Conservation (phyloP, 2,329 filamentous ascomycete genomes). For the Ophiocordyceps robertsii region DNA sequence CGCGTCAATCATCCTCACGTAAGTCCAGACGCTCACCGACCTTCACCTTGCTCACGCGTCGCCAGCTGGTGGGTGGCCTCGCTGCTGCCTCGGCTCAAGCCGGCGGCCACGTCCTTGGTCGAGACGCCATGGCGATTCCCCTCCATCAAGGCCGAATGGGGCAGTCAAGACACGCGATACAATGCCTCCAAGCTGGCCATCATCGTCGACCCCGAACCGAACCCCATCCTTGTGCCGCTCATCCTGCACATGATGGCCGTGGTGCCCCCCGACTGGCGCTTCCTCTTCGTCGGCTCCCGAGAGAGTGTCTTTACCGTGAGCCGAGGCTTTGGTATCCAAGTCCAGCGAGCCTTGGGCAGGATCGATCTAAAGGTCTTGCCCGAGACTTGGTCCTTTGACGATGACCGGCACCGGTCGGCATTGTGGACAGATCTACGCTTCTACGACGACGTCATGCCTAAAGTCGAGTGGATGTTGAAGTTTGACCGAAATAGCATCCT, state of each 20-base stretch:
- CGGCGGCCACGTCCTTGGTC: no score
- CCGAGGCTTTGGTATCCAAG: slow-evolving; percentile 30
- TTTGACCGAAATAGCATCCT: slow-evolving; percentile 41
- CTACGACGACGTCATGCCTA: slow-evolving; percentile 36
- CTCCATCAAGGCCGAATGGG: slow-evolving; percentile 26
- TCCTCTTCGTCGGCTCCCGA: slow-evolving; percentile 37
- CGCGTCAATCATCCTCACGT: no score
- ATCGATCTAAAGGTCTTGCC: slow-evolving; percentile 36
- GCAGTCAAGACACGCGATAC: slow-evolving; percentile 21
- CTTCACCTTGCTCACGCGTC: no score
- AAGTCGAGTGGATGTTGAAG: slow-evolving; percentile 39
- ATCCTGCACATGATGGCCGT: slow-evolving; percentile 38
- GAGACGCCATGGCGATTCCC: slow-evolving; percentile 16
- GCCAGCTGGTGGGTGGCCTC: no score
- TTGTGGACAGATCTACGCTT: slow-evolving; percentile 36
- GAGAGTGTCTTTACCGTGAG: slow-evolving; percentile 31
- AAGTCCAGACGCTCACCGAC: no score
- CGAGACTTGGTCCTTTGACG: slow-evolving; percentile 29
- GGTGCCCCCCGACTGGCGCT: slow-evolving; percentile 40
- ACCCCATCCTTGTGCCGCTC: slow-evolving; percentile 34
- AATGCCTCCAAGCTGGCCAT: slow-evolving; percentile 38
- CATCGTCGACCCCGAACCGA: slow-evolving; percentile 33
- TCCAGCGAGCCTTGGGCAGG: slow-evolving; percentile 36
- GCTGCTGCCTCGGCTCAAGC: no score
- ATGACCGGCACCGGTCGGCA: slow-evolving; percentile 33